Conservation (phyloP, 1,139 yeast species). For the Sugiyamaella castrensis region DNA sequence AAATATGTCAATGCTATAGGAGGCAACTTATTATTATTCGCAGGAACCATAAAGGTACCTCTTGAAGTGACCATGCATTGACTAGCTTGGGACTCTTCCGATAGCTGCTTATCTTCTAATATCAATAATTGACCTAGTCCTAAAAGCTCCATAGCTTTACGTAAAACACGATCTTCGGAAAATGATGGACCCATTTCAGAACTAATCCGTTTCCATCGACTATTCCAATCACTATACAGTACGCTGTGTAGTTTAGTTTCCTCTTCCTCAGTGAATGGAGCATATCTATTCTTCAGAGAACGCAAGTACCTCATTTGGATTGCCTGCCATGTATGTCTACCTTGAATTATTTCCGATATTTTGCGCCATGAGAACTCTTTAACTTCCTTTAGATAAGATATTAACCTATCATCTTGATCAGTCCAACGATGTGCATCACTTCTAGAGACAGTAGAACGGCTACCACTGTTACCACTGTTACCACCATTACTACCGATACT, state of each 20-base stretch:
- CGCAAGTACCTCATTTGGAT: constrained; percentile 46
- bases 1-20: constrained; percentile 1
- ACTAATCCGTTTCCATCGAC: constrained; percentile 40
- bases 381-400: constrained; percentile 41
- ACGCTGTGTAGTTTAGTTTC: constrained; percentile 32
- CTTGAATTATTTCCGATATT: constrained; percentile 35
- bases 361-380: constrained; percentile 41
- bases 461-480: too few species aligned
- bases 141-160: constrained; percentile 6
- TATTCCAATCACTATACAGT: constrained; percentile 42
- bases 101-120: not conserved
- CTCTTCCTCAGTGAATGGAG: constrained; percentile 37
- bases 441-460: too few species aligned
- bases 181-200: constrained; percentile 32
- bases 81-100: not conserved
- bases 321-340: constrained; percentile 44
- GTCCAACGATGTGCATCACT: constrained; percentile 34
- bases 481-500: too few species aligned
- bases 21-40: constrained; percentile 8
- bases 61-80: not conserved
- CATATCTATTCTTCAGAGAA: constrained; percentile 38
- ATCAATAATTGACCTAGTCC: constrained; percentile 8
- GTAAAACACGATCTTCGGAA: constrained; percentile 16
- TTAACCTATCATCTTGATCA: constrained; percentile 39
- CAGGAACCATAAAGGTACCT: constrained; percentile 6